These are phyloP conservation scores for Lasiosphaeria hispida DNA, from an alignment of 495 filamentous ascomycete species.

Conservation along the genomic window DNA sequence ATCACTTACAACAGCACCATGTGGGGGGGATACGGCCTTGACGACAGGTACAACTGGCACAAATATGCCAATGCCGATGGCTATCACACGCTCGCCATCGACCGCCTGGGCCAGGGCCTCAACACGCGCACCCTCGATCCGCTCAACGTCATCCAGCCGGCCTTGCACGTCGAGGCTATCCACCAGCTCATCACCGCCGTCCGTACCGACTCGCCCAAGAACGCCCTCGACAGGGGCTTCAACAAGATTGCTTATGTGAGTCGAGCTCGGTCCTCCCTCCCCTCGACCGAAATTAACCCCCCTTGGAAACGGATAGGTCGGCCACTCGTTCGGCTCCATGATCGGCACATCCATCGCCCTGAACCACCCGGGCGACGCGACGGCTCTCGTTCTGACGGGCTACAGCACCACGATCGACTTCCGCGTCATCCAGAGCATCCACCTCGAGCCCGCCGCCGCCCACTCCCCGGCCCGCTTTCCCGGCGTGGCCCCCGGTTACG, in stretches of 20 bases:
- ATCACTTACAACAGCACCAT: constrained; percentile 19
- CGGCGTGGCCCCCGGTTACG: background rate
- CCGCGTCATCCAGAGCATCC: background rate
- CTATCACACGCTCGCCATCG: constrained; percentile 30
- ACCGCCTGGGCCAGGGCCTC: constrained; percentile 26
- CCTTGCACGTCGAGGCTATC: constrained; percentile 21
- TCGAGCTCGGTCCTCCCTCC: too few relatives aligned
- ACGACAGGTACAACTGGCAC: constrained; percentile 21
- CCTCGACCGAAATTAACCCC: too few relatives aligned
- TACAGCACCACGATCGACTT: background rate
- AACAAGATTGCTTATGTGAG: constrained; percentile 22
- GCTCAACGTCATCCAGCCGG: constrained; percentile 19
- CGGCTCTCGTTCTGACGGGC: constrained; percentile 22
- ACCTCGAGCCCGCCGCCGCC: background rate
- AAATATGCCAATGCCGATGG: constrained; percentile 16
- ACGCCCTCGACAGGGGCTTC: constrained; percentile 11
- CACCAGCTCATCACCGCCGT: constrained; percentile 18
- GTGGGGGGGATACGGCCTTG: constrained; percentile 12
- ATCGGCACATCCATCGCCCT: constrained; percentile 16
- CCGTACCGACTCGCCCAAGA: background rate
- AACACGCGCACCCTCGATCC: constrained; percentile 19
- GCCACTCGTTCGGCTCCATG: constrained; percentile 25
- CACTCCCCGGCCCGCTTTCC: background rate
- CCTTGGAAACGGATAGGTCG: background rate
- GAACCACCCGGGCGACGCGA: constrained; percentile 18